Conservation (phyloP, 306 rosid species). For the Fragaria nilgerrensis region DNA sequence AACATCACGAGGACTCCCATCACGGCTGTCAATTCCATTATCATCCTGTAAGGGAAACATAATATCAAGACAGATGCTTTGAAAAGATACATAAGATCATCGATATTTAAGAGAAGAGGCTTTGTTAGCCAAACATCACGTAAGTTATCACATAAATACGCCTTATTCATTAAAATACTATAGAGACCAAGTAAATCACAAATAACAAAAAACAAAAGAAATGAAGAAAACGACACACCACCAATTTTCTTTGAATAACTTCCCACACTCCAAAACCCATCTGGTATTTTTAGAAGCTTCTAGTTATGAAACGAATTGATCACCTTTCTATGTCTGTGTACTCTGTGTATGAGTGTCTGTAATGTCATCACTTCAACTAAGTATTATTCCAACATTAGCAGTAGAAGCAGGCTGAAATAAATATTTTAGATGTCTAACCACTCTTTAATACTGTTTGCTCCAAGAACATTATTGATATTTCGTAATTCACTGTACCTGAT, state of each 20-base stretch:
- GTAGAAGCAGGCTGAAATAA: constrained; percentile 17
- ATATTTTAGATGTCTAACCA: constrained; percentile 46
- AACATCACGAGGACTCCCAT: constrained; percentile 43
- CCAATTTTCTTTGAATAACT: no score
- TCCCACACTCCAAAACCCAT: no score
- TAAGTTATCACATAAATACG: no score
- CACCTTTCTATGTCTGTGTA: not conserved
- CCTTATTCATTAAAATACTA: no score
- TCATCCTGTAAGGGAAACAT: constrained; percentile 46
- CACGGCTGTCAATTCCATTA: constrained; percentile 45
- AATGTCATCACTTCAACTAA: not conserved
- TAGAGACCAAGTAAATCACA: no score
- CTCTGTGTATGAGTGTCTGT: not conserved
- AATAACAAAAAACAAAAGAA: no score
- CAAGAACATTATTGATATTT: constrained; percentile 45
- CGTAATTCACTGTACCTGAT: constrained; percentile 39
- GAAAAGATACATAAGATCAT: constrained; percentile 14
- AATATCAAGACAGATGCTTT: constrained; percentile 23
- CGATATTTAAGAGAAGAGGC: no score
- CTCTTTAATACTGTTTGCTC: constrained; percentile 46
- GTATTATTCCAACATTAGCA: constrained; percentile 16
- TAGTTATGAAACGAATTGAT: no score
- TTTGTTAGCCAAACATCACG: no score
- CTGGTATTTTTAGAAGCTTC: no score
- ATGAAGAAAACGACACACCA: no score